These are phyloP conservation scores for Paspalum vaginatum DNA, from an alignment of 176 grass and related monocot genomes.

Conservation along the genomic window DNA sequence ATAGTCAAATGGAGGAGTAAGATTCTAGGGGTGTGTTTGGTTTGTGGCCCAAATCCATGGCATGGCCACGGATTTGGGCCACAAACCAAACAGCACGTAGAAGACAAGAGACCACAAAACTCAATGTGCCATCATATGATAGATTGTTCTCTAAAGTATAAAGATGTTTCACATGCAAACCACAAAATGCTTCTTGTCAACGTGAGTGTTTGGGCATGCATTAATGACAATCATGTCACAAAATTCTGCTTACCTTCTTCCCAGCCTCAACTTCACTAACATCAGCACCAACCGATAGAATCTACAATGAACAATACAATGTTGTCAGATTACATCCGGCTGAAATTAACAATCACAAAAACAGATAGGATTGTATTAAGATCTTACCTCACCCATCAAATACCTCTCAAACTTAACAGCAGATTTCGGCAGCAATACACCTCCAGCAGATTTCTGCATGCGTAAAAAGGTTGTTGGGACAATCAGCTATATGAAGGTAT, in stretches of 20 bases:
- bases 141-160: neutral
- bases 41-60: too few relatives aligned
- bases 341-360: neutral
- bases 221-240: neutral
- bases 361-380: neutral
- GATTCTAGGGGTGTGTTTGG: neutral
- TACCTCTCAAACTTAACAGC: slow-evolving; percentile 98
- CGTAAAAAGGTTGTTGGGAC: slow-evolving; percentile 7
- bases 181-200: neutral
- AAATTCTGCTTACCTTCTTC: slow-evolving; percentile 70
- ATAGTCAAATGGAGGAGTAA: neutral
- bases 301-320: slow-evolving; percentile 41
- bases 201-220: neutral
- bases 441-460: slow-evolving; percentile 88
- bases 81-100: neutral
- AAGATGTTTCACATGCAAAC: neutral
- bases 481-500: neutral
- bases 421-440: slow-evolving; percentile 86
- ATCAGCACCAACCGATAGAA: slow-evolving; percentile 84
- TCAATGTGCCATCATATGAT: neutral
- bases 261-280: slow-evolving; percentile 83
- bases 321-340: neutral
- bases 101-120: slow-evolving; percentile 1
- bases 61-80: too few relatives aligned
- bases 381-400: slow-evolving; percentile 92